Evolutionary conservation across 306 rosid species (phyloP), one percentile per base, ranked within the genome.

Genomic region (Nissolia schottii): DNA sequence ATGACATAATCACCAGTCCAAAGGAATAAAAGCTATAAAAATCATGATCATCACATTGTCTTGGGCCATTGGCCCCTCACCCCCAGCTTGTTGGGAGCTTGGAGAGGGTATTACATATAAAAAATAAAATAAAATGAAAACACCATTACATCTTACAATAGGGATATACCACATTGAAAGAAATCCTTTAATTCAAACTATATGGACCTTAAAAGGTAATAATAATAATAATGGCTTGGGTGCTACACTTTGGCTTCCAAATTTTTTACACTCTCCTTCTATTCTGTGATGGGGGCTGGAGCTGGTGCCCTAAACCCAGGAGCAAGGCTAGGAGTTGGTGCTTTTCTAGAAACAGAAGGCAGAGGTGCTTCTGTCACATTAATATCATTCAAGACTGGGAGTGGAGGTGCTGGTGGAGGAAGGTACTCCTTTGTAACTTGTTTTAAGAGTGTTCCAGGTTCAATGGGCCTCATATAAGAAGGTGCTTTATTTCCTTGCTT

Each of bases 361-460:
- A 93, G 74, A 37, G 97, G 98, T 49, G 90, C 64, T 72, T 93
- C 97, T 0, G 55, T 14, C 75, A 94, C 91, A 61, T 87, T 90
- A 1, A 2, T 48, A 10, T 29, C 81, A 1, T 25, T 67, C 54
- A 93, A 76, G 56, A 77, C 40, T 0, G 92, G 95, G 18, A 72
- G 81, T n/a, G 92, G 91, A 71, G 95, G 83, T 48, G 73, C 82
- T 20, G 91, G 79, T 29, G 96, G 85, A 43, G 97, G 92, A 83
- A 86, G 2, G 64, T 27, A 83, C 0, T 0, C 23, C 2, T 40
- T 0, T 7, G 81, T 23, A 66, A 94, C 13, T 50, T 78, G 14
- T 69, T 70, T 15, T 18, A 86, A 3, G 50, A 94, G 89, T 71
- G 79, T 74, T 3, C 86, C 95, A 68, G 97, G 88, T 72, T 45